A percentile compares a stretch with the other conserved stretches of the same genome.
Conservation (phyloP, 768 basidiomycete genomes). For the Suillus placidus region DNA sequence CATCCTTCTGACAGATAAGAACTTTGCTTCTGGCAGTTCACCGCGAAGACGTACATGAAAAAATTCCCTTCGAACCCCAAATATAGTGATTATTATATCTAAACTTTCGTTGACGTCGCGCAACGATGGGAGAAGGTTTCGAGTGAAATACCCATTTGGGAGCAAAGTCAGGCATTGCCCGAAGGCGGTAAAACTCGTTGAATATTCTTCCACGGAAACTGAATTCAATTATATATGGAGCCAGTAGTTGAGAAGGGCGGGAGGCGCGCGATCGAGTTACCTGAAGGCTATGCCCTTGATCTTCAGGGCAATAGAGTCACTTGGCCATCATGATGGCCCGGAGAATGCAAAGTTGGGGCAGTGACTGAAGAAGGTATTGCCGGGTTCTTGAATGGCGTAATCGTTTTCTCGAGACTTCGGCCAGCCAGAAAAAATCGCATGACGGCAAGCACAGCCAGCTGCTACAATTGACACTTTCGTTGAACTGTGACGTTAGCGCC, state of each 20-base stretch:
- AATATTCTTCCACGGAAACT: conserved; percentile 8
- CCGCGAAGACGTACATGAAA: conserved; percentile 10
- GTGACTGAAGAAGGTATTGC: not conserved
- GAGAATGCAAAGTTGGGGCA: not conserved
- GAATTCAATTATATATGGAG: conserved; percentile 10
- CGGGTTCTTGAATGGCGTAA: not conserved
- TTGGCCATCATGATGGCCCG: conserved; percentile 7
- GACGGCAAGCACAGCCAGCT: conserved; percentile 1
- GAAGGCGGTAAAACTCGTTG: not conserved
- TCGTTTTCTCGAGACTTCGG: not conserved
- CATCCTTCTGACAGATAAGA: conserved; percentile 4
- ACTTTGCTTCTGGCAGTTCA: conserved; percentile 18
- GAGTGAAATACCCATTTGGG: conserved; percentile 12
- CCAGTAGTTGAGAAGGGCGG: conserved; percentile 13
- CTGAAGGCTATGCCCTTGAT: conserved; percentile 21
- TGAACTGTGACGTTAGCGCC: conserved; percentile 1
- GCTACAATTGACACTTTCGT: not conserved
- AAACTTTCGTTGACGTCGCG: conserved; percentile 31
- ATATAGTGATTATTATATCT: conserved; percentile 15
- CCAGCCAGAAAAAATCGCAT: not conserved
- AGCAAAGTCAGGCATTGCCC: conserved; percentile 8
- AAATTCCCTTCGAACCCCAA: conserved; percentile 16
- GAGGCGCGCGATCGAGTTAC: conserved; percentile 27
- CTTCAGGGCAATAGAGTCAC: conserved; percentile 13
- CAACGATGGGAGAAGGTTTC: conserved; percentile 16